These are phyloP conservation scores for Delonix regia DNA, from an alignment of 306 rosid species.

Conservation along the genomic window DNA sequence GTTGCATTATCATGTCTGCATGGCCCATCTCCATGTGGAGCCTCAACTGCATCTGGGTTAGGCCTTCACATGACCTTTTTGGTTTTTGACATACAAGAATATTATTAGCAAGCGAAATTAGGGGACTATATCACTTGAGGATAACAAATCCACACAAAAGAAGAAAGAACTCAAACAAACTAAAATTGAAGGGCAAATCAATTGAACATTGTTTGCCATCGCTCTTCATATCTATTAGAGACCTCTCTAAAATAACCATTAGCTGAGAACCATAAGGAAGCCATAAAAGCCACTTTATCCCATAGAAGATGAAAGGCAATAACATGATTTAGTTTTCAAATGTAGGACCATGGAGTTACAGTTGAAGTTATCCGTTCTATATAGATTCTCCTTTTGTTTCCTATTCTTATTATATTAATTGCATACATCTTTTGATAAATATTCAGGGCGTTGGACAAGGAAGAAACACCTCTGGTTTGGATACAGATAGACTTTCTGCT, in stretches of 20 bases:
- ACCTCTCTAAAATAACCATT: background rate
- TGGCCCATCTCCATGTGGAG: constrained; percentile 10
- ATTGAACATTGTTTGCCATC: background rate
- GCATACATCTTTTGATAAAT: constrained; percentile 37
- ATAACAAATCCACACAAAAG: background rate
- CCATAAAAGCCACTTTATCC: background rate
- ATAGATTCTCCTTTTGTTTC: constrained; percentile 16
- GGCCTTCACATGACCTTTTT: background rate
- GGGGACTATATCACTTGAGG: background rate
- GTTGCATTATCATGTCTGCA: background rate
- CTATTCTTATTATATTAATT: constrained; percentile 32
- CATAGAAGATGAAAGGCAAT: background rate
- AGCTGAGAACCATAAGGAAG: background rate
- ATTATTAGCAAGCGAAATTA: background rate
- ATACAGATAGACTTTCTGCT: constrained; percentile 82
- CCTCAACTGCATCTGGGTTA: constrained; percentile 1
- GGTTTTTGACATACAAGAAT: background rate
- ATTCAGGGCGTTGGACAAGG: constrained; percentile 76
- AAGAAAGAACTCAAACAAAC: background rate
- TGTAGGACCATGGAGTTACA: background rate
- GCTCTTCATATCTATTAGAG: no score
- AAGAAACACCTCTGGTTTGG: constrained; percentile 60
- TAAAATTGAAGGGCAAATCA: background rate
- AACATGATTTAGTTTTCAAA: constrained; percentile 12
- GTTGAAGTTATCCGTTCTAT: constrained; percentile 2